Percentiles rank a stretch among this genome's conserved stretches.
Conservation (phyloP, 1,284 basidiomycete species). For the Pyrrhoderma noxium region DNA sequence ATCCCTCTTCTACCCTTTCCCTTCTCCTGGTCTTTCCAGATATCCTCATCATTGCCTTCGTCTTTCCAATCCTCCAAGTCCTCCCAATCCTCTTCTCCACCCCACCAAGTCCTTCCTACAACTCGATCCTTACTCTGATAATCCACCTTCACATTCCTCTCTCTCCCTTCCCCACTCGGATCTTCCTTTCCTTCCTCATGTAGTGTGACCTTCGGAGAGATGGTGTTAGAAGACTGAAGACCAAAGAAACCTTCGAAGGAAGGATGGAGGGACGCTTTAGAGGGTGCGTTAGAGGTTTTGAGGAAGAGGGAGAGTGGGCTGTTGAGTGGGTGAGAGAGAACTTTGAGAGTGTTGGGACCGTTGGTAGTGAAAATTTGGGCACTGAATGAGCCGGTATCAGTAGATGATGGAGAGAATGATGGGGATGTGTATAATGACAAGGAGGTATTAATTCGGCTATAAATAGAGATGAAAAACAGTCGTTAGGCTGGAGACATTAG, state of each 20-base stretch:
- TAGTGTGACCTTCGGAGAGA: neutral
- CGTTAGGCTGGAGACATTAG: too few relatives aligned
- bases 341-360: slow-evolving; percentile 2
- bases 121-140: neutral
- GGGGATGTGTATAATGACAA: too few relatives aligned
- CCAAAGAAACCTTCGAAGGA: slow-evolving; percentile 18
- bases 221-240: slow-evolving; percentile 6
- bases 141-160: slow-evolving; percentile 1
- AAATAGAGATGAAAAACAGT: too few relatives aligned
- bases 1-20: too few relatives aligned
- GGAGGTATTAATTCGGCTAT: too few relatives aligned
- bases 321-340: slow-evolving; percentile 11
- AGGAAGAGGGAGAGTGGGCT: slow-evolving; percentile 4
- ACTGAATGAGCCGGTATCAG: slow-evolving; percentile 9
- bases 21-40: too few relatives aligned
- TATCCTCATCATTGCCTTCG: too few relatives aligned
- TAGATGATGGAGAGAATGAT: too few relatives aligned
- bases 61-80: too few relatives aligned
- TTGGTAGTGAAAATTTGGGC: slow-evolving; percentile 17
- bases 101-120: slow-evolving; percentile 15
- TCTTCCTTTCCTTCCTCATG: slow-evolving; percentile 3
- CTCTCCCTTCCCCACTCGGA: slow-evolving; percentile 13
- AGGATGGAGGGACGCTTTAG: slow-evolving; percentile 14
- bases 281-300: slow-evolving; percentile 12
- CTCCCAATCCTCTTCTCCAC: too few relatives aligned